These are phyloP conservation scores for Paracoccidioides brasiliensis DNA, from an alignment of 2,329 filamentous ascomycete genomes.

Conservation along the genomic window DNA sequence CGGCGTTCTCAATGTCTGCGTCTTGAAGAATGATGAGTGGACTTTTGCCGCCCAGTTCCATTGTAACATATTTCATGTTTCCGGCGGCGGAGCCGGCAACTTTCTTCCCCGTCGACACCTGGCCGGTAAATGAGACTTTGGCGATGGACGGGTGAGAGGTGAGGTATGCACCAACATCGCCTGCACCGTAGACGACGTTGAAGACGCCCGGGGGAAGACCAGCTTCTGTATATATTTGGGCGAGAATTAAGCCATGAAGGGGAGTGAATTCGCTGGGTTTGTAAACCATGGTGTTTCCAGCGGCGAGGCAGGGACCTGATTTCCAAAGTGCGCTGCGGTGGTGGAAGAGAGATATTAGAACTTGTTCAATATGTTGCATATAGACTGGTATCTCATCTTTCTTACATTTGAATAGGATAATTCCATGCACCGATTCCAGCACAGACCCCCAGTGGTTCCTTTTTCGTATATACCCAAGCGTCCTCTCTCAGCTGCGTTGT, in stretches of 20 bases:
- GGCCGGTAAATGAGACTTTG: slow-evolving; percentile 83
- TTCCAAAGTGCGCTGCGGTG: slow-evolving; percentile 59
- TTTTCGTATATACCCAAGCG: slow-evolving; percentile 71
- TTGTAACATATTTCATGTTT: slow-evolving; percentile 80
- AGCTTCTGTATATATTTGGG: slow-evolving; percentile 63
- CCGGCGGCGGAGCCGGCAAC: slow-evolving; percentile 63
- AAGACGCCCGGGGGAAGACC: slow-evolving; percentile 72
- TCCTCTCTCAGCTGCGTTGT: slow-evolving; percentile 59
- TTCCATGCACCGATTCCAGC: slow-evolving; percentile 86
- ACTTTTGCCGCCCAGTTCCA: slow-evolving; percentile 84
- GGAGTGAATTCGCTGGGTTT: slow-evolving; percentile 82
- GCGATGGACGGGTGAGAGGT: slow-evolving; percentile 59
- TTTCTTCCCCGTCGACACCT: slow-evolving; percentile 70
- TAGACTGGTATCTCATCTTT: neutral
- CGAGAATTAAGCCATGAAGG: slow-evolving; percentile 64
- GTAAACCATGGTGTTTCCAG: slow-evolving; percentile 83
- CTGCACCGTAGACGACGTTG: slow-evolving; percentile 73
- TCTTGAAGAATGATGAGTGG: slow-evolving; percentile 70
- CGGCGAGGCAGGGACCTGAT: slow-evolving; percentile 70
- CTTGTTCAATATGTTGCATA: neutral
- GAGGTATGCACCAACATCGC: slow-evolving; percentile 62
- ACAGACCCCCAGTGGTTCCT: slow-evolving; percentile 71
- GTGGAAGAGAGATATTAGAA: neutral
- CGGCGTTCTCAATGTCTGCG: slow-evolving; percentile 64
- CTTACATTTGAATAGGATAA: slow-evolving; percentile 70